A percentile compares a stretch with the other conserved stretches of the same genome.
phyloP scores from a whole-genome alignment of 2,329 filamentous ascomycete species.

The Trichophyton benhamiae region DNA sequence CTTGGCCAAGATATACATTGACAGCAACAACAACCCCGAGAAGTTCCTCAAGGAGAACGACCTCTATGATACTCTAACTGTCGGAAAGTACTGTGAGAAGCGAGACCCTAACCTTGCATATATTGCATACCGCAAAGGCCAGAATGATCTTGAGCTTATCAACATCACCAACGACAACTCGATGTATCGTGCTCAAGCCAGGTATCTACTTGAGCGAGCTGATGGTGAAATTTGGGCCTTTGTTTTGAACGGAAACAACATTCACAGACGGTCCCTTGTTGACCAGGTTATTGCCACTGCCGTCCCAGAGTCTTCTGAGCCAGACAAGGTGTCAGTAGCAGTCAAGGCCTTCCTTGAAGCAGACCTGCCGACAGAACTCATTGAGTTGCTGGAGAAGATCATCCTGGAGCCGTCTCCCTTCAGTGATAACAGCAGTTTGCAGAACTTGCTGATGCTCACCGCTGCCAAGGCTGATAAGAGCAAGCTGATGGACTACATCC shows the following conservation, averaged over 20 bases:
- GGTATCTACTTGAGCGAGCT: slow-evolving; percentile 82
- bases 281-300: slow-evolving; percentile 95
- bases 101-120: slow-evolving; percentile 90
- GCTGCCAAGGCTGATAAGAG: slow-evolving; percentile 93
- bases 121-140: slow-evolving; percentile 90
- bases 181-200: slow-evolving; percentile 98
- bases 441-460: slow-evolving; percentile 92
- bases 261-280: slow-evolving; percentile 82
- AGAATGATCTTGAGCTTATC: slow-evolving; percentile 94
- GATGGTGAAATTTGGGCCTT: slow-evolving; percentile 89
- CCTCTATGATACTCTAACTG: slow-evolving; percentile 78
- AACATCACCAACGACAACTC: slow-evolving; percentile 98
- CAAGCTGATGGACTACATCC: slow-evolving; percentile 91
- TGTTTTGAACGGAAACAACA: slow-evolving; percentile 89
- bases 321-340: slow-evolving; percentile 86
- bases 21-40: slow-evolving; percentile 96
- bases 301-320: slow-evolving; percentile 82
- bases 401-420: slow-evolving; percentile 98
- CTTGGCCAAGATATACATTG: slow-evolving; percentile 97
- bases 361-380: slow-evolving; percentile 84
- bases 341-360: slow-evolving; percentile 86
- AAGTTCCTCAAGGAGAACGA: slow-evolving; percentile 96
- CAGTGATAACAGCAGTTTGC: slow-evolving; percentile 91
- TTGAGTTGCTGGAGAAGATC: slow-evolving; percentile 97
- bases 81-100: slow-evolving; percentile 99